Evolutionary conservation across 495 filamentous ascomycete species (phyloP), one percentile per base, ranked within the genome.

Genomic region (Filosporella fistucella): DNA sequence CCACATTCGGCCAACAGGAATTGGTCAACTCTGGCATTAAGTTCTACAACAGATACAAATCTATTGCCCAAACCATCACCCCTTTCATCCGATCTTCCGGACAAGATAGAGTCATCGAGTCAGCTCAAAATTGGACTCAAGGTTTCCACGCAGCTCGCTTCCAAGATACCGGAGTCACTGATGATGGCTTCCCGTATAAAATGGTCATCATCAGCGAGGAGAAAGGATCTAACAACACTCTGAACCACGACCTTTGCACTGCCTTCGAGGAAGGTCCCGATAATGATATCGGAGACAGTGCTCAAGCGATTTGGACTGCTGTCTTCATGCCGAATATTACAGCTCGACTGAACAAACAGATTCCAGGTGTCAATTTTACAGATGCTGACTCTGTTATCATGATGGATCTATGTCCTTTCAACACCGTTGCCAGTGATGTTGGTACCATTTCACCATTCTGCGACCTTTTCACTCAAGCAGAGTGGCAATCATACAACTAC

Each of bases 321-420:
- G 62, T 75, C 18, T 88, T 90, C 57, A 64, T 74, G 0, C 76
- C 81, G 0, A 57, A 77, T 3, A 85, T 94, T 43, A 71, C 69
- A 1, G 55, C 67, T 1, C 77, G 87, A 8, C 61, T 94, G 25
- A 84, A 86, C 54, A 38, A 56, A 10, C 66, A 78, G 32, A 69
- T 95, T 1, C 72, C 75, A 0, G 79, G 81, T 2, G 75, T 76
- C 0, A 76, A 78, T 17, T 63, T 95, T 20, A 70, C 75, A 1
- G 50, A 62, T 7, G 33, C 62, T n/a, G 76, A 89, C 10, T 74
- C 80, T 6, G 70, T 87, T 53, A 68, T 68, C 22, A 61, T 95
- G 13, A 91, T 95, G 86, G 89, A 94, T 57, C 66, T 95, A 29
- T 95, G 89, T 60, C 78, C 89, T 0, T 95, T 89, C 60, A 74